A percentile compares a stretch with the other conserved stretches of the same genome.
Evolutionary conservation across 257 asterid genomes (phyloP).

Genomic region (Gynochthodes officinalis): DNA sequence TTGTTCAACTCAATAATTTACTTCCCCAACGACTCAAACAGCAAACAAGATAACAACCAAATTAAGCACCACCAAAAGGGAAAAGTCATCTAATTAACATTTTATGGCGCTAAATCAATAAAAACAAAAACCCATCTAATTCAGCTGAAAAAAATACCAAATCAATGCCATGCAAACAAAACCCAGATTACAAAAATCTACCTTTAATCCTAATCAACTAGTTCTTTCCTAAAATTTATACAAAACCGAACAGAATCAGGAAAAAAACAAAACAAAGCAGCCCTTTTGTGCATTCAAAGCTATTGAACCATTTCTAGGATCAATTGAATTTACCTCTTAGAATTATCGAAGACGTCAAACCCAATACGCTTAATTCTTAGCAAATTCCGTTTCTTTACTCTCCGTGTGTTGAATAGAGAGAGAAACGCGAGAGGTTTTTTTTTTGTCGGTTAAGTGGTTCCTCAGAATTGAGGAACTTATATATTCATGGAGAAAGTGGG

Average conservation of each 20-base stretch:
- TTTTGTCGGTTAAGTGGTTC: conserved; percentile 1
- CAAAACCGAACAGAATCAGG: neutral
- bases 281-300: neutral
- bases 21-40: neutral
- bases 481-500: neutral
- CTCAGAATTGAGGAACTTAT: neutral
- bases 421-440: neutral
- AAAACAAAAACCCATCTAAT: neutral
- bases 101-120: neutral
- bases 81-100: neutral
- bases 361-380: neutral
- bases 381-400: neutral
- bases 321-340: conserved; percentile 1
- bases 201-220: neutral
- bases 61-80: neutral
- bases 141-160: neutral
- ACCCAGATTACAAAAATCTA: neutral
- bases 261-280: neutral
- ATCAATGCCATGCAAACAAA: conserved; percentile 12
- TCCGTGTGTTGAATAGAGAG: neutral
- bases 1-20: neutral
- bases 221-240: neutral
- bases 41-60: neutral
- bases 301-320: neutral
- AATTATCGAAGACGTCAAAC: neutral